phyloP scores from a whole-genome alignment of 1,284 basidiomycete genomes.

The Apiotrichum akiyoshidainum region DNA sequence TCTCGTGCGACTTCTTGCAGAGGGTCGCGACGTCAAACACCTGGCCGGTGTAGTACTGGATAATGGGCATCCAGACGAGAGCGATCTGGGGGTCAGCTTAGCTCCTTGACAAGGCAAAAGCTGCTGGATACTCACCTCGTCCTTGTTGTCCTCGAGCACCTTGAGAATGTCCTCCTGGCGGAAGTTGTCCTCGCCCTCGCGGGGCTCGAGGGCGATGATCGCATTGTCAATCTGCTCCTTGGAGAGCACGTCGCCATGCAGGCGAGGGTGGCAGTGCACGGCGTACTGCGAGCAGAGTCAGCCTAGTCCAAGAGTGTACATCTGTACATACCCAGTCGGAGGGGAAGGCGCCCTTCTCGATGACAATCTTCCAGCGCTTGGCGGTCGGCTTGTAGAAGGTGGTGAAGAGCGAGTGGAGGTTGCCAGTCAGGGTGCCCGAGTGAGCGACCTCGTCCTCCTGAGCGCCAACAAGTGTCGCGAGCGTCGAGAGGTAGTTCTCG shows the following conservation, averaged over 20 bases:
- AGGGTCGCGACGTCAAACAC: constrained; percentile 82
- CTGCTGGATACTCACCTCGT: constrained; percentile 33
- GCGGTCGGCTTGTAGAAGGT: constrained; percentile 88
- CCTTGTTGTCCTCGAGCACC: constrained; percentile 68
- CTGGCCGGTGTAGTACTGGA: constrained; percentile 99
- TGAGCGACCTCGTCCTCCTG: constrained; percentile 83
- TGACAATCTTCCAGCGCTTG: constrained; percentile 84
- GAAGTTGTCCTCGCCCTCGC: constrained; percentile 78
- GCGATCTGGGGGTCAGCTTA: constrained; percentile 58
- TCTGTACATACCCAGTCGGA: constrained; percentile 73
- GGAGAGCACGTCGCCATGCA: constrained; percentile 68
- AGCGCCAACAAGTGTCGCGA: constrained; percentile 83
- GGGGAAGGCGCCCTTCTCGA: constrained; percentile 90
- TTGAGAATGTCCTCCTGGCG: constrained; percentile 84
- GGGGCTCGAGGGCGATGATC: constrained; percentile 74
- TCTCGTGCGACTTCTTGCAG: constrained; percentile 73
- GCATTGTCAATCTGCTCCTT: constrained; percentile 59
- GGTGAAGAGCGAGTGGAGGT: constrained; percentile 90
- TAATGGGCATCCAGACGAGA: constrained; percentile 81
- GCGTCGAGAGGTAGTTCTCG: constrained; percentile 66
- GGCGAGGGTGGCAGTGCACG: constrained; percentile 77
- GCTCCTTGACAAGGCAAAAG: background rate
- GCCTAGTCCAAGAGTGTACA: background rate
- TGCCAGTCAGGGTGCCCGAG: constrained; percentile 89
- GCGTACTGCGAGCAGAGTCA: constrained; percentile 75